Conservation (phyloP, 2,329 filamentous ascomycete species). For the Emydomyces testavorans region DNA sequence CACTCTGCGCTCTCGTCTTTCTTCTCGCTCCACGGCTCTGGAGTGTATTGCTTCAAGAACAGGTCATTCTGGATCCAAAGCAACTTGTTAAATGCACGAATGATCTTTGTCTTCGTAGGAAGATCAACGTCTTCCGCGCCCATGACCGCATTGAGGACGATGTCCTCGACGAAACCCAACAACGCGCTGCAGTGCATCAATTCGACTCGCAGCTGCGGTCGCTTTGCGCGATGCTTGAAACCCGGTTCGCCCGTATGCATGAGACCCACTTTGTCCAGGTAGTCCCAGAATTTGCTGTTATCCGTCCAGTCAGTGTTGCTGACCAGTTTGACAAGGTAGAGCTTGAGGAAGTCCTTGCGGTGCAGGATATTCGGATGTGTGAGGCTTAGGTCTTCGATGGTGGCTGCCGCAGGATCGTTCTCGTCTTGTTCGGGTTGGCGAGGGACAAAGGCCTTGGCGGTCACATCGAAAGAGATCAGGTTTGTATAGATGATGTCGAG, state of each 20-base stretch:
- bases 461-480: conserved; percentile 24
- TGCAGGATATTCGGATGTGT: conserved; percentile 23
- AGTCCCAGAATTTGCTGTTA: conserved; percentile 22
- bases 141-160: conserved; percentile 22
- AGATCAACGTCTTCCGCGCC: conserved; percentile 20
- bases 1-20: neutral
- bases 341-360: conserved; percentile 24
- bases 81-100: conserved; percentile 23
- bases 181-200: conserved; percentile 22
- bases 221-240: conserved; percentile 21
- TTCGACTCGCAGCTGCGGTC: conserved; percentile 22
- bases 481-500: conserved; percentile 24
- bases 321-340: conserved; percentile 22
- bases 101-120: conserved; percentile 19
- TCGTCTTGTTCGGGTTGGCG: conserved; percentile 17
- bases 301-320: conserved; percentile 23
- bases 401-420: conserved; percentile 5
- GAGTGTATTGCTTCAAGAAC: conserved; percentile 22
- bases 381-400: conserved; percentile 17
- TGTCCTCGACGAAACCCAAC: conserved; percentile 23
- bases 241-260: conserved; percentile 23
- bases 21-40: conserved; percentile 11
- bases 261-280: conserved; percentile 24
- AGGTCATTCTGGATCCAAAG: conserved; percentile 27
- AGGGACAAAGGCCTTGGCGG: conserved; percentile 23